phyloP scores from a whole-genome alignment of 2,329 filamentous ascomycete genomes.

The Aspergillus fructus region DNA sequence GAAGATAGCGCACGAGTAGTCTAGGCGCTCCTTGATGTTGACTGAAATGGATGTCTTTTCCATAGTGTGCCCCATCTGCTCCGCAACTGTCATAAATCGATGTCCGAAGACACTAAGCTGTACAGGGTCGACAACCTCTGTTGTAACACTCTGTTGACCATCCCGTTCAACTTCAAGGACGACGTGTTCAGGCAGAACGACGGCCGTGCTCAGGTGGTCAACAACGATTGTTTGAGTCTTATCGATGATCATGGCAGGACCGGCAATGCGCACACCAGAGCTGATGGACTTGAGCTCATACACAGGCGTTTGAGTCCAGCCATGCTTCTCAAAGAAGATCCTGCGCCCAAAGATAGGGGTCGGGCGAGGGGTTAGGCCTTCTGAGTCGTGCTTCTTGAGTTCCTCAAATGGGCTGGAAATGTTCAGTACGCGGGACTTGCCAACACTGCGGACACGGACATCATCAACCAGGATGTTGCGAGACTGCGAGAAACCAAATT shows the following conservation, averaged over 20 bases:
- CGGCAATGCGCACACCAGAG: slow-evolving; percentile 41
- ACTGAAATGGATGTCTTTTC: slow-evolving; percentile 57
- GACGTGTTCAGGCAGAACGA: slow-evolving; percentile 60
- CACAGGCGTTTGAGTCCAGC: slow-evolving; percentile 25
- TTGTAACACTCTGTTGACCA: slow-evolving; percentile 32
- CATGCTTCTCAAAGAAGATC: slow-evolving; percentile 36
- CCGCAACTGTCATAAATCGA: slow-evolving; percentile 60
- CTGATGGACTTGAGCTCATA: slow-evolving; percentile 29
- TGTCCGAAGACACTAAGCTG: slow-evolving; percentile 57
- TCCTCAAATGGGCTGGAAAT: slow-evolving; percentile 67
- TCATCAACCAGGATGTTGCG: slow-evolving; percentile 87
- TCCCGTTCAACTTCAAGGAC: slow-evolving; percentile 34
- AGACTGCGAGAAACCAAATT: slow-evolving; percentile 79
- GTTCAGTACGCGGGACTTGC: slow-evolving; percentile 53
- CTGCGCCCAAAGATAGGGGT: slow-evolving; percentile 33
- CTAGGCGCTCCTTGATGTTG: slow-evolving; percentile 82
- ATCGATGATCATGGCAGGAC: slow-evolving; percentile 80
- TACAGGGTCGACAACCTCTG: slow-evolving; percentile 54
- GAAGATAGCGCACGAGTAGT: slow-evolving; percentile 81
- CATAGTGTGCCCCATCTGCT: slow-evolving; percentile 59
- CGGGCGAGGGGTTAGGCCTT: slow-evolving; percentile 62
- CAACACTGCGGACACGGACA: slow-evolving; percentile 82
- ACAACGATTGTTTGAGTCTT: slow-evolving; percentile 81
- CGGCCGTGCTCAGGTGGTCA: slow-evolving; percentile 71
- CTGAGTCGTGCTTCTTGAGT: slow-evolving; percentile 47